These are phyloP conservation scores for Verticillium nubilum DNA, from an alignment of 2,329 filamentous ascomycete species.

Conservation along the genomic window DNA sequence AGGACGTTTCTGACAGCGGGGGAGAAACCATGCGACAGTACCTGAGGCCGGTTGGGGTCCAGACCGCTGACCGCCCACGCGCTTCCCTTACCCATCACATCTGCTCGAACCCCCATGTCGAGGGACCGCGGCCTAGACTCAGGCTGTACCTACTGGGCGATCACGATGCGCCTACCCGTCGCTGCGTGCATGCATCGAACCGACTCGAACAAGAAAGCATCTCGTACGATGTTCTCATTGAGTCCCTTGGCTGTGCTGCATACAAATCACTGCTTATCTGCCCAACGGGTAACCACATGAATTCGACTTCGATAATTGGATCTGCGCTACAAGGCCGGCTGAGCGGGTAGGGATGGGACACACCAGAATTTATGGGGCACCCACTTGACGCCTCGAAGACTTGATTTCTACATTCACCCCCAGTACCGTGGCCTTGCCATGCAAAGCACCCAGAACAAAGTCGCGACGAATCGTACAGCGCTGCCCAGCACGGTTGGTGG, in stretches of 20 bases:
- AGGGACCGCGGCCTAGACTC: not conserved
- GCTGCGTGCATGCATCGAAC: not conserved
- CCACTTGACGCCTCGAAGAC: not conserved
- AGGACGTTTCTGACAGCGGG: not conserved
- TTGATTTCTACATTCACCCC: not conserved
- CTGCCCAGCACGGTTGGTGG: not conserved
- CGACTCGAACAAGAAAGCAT: not conserved
- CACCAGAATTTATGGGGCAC: not conserved
- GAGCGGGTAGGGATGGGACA: not conserved
- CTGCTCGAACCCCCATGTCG: not conserved
- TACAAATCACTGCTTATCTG: not conserved
- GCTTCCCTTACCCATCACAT: not conserved
- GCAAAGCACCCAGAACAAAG: not conserved
- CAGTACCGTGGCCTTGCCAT: not conserved
- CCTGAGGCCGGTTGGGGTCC: not conserved
- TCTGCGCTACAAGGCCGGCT: not conserved
- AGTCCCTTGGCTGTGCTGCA: not conserved
- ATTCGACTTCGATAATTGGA: not conserved
- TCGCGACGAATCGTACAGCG: not conserved
- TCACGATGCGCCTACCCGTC: not conserved
- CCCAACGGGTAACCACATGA: not conserved
- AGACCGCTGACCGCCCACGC: not conserved
- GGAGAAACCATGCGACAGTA: not conserved
- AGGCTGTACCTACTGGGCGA: not conserved
- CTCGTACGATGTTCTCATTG: not conserved